Evolutionary conservation across 2,329 filamentous ascomycete species (phyloP).

Genomic region (Mycocentrospora acerina): DNA sequence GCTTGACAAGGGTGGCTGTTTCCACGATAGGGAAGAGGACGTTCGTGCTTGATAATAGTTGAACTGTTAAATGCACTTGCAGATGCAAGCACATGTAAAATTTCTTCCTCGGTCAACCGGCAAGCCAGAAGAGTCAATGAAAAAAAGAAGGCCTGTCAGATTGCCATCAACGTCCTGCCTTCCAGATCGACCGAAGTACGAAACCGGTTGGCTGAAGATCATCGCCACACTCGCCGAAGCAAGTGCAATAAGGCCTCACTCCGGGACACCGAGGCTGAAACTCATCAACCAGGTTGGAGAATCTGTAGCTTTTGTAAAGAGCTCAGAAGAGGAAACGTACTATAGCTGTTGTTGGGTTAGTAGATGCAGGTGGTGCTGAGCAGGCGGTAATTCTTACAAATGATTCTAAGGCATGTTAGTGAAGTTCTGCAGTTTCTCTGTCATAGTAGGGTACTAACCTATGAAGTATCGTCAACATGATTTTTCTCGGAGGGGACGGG

Average conservation of each 20-base stretch:
- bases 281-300: slow-evolving; percentile 90
- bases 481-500: no score
- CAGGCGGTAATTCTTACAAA: no score
- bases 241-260: slow-evolving; percentile 71
- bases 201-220: slow-evolving; percentile 80
- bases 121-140: slow-evolving; percentile 38
- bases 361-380: no score
- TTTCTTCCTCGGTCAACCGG: slow-evolving; percentile 36
- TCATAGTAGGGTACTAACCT: not conserved
- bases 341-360: slow-evolving; percentile 67
- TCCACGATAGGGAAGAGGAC: no score
- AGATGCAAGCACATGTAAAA: not conserved
- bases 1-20: no score
- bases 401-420: no score
- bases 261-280: slow-evolving; percentile 78
- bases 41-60: no score
- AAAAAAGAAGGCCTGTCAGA: slow-evolving; percentile 70
- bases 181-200: slow-evolving; percentile 74
- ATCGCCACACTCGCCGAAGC: slow-evolving; percentile 89
- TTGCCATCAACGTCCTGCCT: slow-evolving; percentile 79
- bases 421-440: slow-evolving; percentile 17
- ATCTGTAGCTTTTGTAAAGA: slow-evolving; percentile 90
- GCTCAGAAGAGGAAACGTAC: slow-evolving; percentile 90
- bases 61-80: no score
- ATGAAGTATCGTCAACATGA: no score